These are phyloP conservation scores for Penicillium sp. DNA, from an alignment of 2,329 filamentous ascomycete species.

Conservation along the genomic window DNA sequence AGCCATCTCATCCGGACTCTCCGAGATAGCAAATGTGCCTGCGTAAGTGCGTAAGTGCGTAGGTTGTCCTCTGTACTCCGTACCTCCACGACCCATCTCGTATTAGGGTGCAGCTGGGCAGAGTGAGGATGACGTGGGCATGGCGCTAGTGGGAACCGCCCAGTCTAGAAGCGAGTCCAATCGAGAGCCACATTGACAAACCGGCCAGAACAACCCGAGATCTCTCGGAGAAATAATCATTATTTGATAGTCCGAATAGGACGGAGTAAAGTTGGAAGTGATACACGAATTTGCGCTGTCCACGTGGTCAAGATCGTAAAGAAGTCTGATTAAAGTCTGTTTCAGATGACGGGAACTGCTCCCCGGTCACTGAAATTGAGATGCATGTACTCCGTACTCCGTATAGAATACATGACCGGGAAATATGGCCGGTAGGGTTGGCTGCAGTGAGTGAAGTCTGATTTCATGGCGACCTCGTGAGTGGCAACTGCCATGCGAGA, in stretches of 20 bases:
- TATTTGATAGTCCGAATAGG: not conserved
- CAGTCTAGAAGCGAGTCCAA: not conserved
- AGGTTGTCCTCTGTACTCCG: not conserved
- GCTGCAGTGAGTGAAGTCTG: constrained; percentile 3
- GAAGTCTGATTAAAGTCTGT: not conserved
- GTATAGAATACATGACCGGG: not conserved
- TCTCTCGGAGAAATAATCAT: not conserved
- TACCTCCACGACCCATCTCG: not conserved
- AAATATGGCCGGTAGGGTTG: not conserved
- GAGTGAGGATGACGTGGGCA: constrained; percentile 4
- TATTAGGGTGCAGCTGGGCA: not conserved
- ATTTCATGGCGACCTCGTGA: constrained; percentile 3
- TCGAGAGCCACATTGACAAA: constrained; percentile 1
- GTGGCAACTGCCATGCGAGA: not conserved
- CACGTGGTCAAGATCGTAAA: not conserved
- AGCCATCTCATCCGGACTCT: not conserved
- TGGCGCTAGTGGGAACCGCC: not conserved
- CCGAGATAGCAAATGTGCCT: not conserved
- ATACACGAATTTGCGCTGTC: not conserved
- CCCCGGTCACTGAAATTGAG: not conserved
- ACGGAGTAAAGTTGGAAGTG: not conserved
- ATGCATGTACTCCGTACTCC: not conserved
- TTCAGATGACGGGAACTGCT: not conserved
- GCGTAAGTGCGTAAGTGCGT: not conserved
- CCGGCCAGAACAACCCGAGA: constrained; percentile 1